Evolutionary conservation across 345 rosid genomes (phyloP).

Genomic region (Cardamine resedifolia): DNA sequence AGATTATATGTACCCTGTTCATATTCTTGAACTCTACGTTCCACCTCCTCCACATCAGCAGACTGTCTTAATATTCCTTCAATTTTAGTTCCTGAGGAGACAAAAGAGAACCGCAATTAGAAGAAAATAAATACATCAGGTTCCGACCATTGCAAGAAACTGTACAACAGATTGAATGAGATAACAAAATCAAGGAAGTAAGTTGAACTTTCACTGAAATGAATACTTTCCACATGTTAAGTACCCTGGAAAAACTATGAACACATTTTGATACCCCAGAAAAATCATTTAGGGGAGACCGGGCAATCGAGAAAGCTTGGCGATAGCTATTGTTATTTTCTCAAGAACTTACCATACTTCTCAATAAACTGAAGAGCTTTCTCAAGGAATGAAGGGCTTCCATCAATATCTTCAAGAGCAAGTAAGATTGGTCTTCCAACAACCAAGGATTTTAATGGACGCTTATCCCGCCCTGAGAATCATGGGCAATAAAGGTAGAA

Average conservation of each 20-base stretch:
- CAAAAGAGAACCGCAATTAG: constrained; percentile 16
- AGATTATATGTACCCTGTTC: constrained; percentile 66
- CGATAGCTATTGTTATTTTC: constrained; percentile 7
- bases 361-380: constrained; percentile 96
- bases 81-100: constrained; percentile 64
- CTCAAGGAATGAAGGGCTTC: constrained; percentile 98
- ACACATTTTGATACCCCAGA: background rate
- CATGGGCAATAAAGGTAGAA: constrained; percentile 16
- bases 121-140: background rate
- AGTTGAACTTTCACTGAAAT: background rate
- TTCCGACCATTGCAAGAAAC: background rate
- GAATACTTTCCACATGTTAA: background rate
- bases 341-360: constrained; percentile 66
- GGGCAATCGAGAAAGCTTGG: background rate
- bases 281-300: constrained; percentile 11
- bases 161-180: constrained; percentile 3
- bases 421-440: constrained; percentile 99
- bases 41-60: constrained; percentile 99
- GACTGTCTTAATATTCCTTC: constrained; percentile 94
- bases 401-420: constrained; percentile 99
- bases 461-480: constrained; percentile 85
- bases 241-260: constrained; percentile 11
- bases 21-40: constrained; percentile 88
- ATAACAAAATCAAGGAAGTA: constrained; percentile 7
- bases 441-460: constrained; percentile 86